Base-by-base conservation (phyloP, 2,329 filamentous ascomycete genomes). In the Penicillium sp. region DNA sequence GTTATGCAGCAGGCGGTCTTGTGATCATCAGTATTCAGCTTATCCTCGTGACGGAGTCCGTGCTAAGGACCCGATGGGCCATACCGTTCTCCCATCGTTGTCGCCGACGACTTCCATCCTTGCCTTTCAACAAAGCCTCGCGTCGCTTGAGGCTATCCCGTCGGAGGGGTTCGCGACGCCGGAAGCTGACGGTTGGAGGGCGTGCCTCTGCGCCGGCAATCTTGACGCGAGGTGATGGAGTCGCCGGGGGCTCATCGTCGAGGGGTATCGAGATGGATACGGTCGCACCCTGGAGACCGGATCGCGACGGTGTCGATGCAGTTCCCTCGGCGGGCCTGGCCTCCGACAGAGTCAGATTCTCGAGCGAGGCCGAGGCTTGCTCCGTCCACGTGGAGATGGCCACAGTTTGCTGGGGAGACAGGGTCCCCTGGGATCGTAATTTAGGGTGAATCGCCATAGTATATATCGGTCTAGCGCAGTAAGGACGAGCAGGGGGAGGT, bases 1-100 rank as follows among this genome's bases (percentile, higher is more conserved):
- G 53, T 97, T 93, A 70, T 84, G 82, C 49, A 95, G 75, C 54
- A 97, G 82, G 57, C 83, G 89, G 72, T 95, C 92, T 95, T 66
- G 47, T 49, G 29, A 24, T 47, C 46, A 57, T 68, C 56, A 66
- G 64, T 48, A 53, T 59, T 48, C 28, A 10, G 43, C 31, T 41
- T 29, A n/a, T 31, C 24, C 39, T 28, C n/a, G 23, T 33, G 37
- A 32, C 31, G 20, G n/a, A 33, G 33, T 37, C 33, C 33, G 15
- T 23, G 20, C 20, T 18, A 20, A 20, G 33, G 33, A 13, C 15
- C 25, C 18, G 23, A 24, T 27, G 29, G 41, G 49, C 32, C 72
- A 57, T 79, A 95, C 89, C 88, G 70, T 97, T 98, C 76, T 98
- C 93, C 90, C 91, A 97, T 48, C 92, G 81, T 61, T 92, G 85